Conservation (phyloP, 768 basidiomycete genomes). For the Bullera alba region DNA sequence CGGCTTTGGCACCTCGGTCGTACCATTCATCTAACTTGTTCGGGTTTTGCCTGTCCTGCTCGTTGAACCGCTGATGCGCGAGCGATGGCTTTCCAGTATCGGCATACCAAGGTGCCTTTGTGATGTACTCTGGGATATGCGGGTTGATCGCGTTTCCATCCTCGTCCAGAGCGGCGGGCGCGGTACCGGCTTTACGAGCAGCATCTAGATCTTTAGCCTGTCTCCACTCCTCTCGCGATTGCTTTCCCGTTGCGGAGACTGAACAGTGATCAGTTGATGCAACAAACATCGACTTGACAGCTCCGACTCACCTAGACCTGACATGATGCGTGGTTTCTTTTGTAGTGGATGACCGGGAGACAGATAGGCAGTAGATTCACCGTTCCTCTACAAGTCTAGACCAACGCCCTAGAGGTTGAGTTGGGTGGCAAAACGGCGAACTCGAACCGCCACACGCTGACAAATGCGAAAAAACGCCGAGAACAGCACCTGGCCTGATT, state of each 20-base stretch:
- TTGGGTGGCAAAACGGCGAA: too few relatives aligned
- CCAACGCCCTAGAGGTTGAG: too few relatives aligned
- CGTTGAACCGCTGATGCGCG: conserved; percentile 79
- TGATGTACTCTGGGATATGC: conserved; percentile 98
- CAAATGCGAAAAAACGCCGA: too few relatives aligned
- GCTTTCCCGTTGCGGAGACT: conserved; percentile 51
- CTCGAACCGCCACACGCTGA: neutral
- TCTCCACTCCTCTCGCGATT: conserved; percentile 89
- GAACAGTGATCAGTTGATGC: neutral
- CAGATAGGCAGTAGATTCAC: neutral
- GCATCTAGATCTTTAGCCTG: conserved; percentile 96
- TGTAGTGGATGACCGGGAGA: neutral
- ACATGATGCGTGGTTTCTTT: neutral
- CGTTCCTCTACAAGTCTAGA: too few relatives aligned
- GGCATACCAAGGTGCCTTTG: conserved; percentile 97
- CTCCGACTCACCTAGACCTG: conserved; percentile 3
- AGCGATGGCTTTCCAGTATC: conserved; percentile 89
- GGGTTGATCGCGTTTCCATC: conserved; percentile 95
- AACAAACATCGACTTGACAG: neutral
- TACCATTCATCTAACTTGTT: conserved; percentile 85
- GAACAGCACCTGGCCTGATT: too few relatives aligned
- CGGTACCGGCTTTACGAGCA: conserved; percentile 96
- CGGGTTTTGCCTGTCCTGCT: conserved; percentile 55
- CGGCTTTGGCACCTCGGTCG: conserved; percentile 61
- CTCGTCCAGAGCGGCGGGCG: conserved; percentile 89